Conservation (phyloP, 192 early-diverging fungal species). For the Entomortierella beljakovae region DNA sequence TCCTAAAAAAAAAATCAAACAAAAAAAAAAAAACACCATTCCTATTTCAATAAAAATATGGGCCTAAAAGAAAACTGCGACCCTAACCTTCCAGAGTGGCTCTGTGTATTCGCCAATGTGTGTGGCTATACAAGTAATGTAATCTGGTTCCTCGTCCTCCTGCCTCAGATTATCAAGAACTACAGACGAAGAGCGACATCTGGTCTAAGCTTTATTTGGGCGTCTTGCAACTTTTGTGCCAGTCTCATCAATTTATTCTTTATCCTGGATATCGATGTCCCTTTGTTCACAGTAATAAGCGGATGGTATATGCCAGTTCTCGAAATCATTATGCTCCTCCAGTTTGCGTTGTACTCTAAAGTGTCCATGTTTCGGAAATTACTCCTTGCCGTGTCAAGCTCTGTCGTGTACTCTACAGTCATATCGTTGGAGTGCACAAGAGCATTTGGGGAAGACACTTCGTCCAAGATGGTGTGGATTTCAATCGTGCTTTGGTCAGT, state of each 20-base stretch:
- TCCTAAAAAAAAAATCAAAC: too few relatives aligned
- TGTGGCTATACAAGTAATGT: slow-evolving; percentile 33
- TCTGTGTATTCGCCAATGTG: slow-evolving; percentile 25
- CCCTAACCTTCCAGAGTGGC: slow-evolving; percentile 5
- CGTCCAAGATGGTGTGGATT: slow-evolving; percentile 28
- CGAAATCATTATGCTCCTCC: slow-evolving; percentile 21
- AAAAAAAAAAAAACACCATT: too few relatives aligned
- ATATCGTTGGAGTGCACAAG: slow-evolving; percentile 11
- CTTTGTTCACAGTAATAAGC: slow-evolving; percentile 28
- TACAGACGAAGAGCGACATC: slow-evolving; percentile 16
- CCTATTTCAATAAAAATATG: too few relatives aligned
- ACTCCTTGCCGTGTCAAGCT: not conserved
- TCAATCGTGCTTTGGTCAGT: slow-evolving; percentile 39
- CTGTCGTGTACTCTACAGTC: slow-evolving; percentile 1
- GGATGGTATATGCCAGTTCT: slow-evolving; percentile 46
- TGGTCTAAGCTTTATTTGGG: slow-evolving; percentile 38
- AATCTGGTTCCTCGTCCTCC: slow-evolving; percentile 40
- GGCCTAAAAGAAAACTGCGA: slow-evolving; percentile 23
- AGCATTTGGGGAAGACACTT: slow-evolving; percentile 19
- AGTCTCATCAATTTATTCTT: slow-evolving; percentile 47
- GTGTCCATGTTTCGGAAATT: slow-evolving; percentile 4
- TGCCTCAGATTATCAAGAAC: slow-evolving; percentile 40
- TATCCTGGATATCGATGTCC: slow-evolving; percentile 34
- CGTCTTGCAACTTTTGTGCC: slow-evolving; percentile 33
- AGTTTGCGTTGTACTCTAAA: slow-evolving; percentile 31